A percentile compares a stretch with the other conserved stretches of the same genome.
phyloP scores from a whole-genome alignment of 1,284 basidiomycete genomes.

The Afroboletus lepidellus region DNA sequence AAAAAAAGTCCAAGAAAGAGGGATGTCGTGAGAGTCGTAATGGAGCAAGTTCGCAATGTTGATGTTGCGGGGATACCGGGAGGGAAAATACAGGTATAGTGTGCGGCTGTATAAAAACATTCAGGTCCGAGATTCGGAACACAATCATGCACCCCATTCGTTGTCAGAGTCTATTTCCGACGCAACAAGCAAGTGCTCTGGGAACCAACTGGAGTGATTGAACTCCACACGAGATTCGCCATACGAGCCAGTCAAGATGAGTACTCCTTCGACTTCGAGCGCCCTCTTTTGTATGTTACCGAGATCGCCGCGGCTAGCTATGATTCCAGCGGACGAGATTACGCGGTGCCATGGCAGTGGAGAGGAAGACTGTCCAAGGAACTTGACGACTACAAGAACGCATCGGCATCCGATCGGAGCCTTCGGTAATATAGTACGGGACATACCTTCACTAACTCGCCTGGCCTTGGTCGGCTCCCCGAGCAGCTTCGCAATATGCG shows the following conservation, averaged over 20 bases:
- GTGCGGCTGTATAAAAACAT: background rate
- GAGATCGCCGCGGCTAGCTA: constrained; percentile 13
- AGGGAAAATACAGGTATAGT: background rate
- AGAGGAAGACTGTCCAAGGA: constrained; percentile 19
- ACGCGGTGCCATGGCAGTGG: constrained; percentile 25
- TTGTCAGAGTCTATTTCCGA: constrained; percentile 13
- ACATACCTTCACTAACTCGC: constrained; percentile 21
- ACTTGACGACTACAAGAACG: constrained; percentile 14
- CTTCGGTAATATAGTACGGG: background rate
- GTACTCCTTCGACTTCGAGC: constrained; percentile 22
- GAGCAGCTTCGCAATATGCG: constrained; percentile 23
- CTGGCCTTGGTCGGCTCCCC: constrained; percentile 16
- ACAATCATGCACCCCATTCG: constrained; percentile 21
- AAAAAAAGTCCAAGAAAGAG: background rate
- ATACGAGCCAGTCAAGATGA: constrained; percentile 14
- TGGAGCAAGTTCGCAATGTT: background rate
- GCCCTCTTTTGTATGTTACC: constrained; percentile 8
- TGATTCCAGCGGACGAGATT: constrained; percentile 23
- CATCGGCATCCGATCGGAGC: background rate
- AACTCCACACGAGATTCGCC: constrained; percentile 22
- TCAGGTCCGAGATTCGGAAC: background rate
- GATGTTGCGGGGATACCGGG: background rate
- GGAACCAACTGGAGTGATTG: constrained; percentile 22
- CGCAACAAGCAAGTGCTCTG: constrained; percentile 3
- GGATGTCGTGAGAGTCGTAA: background rate